Percentiles rank a stretch among this genome's conserved stretches.
phyloP scores from a whole-genome alignment of 169 alveolate species.

The Babesia bovis region DNA sequence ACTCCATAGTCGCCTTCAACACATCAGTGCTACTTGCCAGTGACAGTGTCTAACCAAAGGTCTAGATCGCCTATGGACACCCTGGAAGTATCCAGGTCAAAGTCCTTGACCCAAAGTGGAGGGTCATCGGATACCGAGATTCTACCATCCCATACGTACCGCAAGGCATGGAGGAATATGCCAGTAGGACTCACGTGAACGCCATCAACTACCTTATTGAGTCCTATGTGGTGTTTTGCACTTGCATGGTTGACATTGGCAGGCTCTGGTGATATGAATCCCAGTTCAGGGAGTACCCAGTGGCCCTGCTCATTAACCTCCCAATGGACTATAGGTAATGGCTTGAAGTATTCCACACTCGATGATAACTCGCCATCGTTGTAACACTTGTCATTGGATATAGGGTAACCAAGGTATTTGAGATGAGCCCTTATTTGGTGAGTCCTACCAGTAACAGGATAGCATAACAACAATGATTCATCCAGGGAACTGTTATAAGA shows the following conservation, averaged over 20 bases:
- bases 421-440: constrained; percentile 97
- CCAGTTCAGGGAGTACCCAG: constrained; percentile 34
- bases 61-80: not conserved
- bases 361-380: constrained; percentile 55
- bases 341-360: constrained; percentile 51
- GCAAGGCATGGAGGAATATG: constrained; percentile 73
- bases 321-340: constrained; percentile 61
- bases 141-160: constrained; percentile 68
- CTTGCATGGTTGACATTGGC: not conserved
- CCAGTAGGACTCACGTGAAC: constrained; percentile 67
- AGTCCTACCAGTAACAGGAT: constrained; percentile 96
- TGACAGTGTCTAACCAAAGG: constrained; percentile 3
- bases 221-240: constrained; percentile 26
- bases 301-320: constrained; percentile 42
- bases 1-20: too few species aligned
- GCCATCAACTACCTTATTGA: constrained; percentile 11
- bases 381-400: constrained; percentile 77
- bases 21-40: too few species aligned
- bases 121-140: constrained; percentile 35
- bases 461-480: constrained; percentile 87
- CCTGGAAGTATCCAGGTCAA: constrained; percentile 4
- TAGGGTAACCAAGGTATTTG: constrained; percentile 88
- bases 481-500: constrained; percentile 83
- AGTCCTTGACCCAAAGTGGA: constrained; percentile 56
- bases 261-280: not conserved